Base-by-base conservation (phyloP, 441 rosid species). In the Arabidopsis lyrata region DNA sequence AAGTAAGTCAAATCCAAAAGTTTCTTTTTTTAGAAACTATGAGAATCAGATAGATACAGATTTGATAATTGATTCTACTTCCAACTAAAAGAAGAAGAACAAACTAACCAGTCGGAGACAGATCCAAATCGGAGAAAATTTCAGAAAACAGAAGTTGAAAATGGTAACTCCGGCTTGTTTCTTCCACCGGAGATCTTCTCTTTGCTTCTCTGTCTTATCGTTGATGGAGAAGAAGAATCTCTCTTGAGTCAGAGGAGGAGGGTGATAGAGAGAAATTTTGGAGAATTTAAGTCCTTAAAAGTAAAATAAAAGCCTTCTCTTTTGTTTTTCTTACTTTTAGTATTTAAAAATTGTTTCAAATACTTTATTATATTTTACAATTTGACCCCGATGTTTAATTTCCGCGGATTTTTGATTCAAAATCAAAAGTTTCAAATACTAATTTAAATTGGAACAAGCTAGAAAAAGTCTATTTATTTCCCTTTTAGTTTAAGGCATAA, bases 121-220 rank as follows among this genome's bases (percentile, higher is more conserved):
- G 80, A 73, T 65, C 74, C n/a, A 12, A 63, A 48, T 34, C 15
- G 58, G 63, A 50, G 38, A 52, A 45, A 63, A 42, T 34, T 34
- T 24, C n/a, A 53, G 12, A 10, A 49, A 77, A 53, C 36, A 20
- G 8, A 62, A 67, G 73, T 49, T 77, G 82, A 83, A 77, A 72
- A 45, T 55, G 48, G 34, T 24, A 35, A 60, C 57, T 61, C 52
- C 22, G 67, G 3, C 15, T 39, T 48, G 18, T 5, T 50, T 14
- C 14, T 6, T 16, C 14, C 39, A 13, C 63, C 50, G 35, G 44
- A 71, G 67, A 77, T 64, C 62, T 42, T 54, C 18, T 29, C 39
- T 55, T 12, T 63, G 62, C 31, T 12, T 18, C 63, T 63, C 14
- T 70, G 62, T 65, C 63, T 77, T 59, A 66, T 72, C 65, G 73